Evolutionary conservation across 768 basidiomycete genomes (phyloP), one percentile per base, ranked within the genome.

Genomic region (Jaapia argillacea): DNA sequence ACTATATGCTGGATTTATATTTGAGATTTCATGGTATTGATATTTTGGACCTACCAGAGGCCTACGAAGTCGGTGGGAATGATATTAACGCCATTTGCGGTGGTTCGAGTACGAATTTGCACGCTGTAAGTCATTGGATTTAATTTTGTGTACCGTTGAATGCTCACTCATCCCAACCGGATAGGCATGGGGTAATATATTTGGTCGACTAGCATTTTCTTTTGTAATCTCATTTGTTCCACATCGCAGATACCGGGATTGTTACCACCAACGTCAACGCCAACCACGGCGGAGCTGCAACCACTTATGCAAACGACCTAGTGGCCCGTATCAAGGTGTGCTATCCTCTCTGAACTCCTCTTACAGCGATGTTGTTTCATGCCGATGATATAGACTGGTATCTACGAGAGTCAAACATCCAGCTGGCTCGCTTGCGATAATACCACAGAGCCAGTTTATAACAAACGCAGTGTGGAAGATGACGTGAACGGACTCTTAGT

Each of bases 401-500:
- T 13, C 13, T 38, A 38, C 37, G 22, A 38, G 37, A 13, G 13
- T 13, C 37, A 13, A 7, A 22, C 37, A 7, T 38, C 37, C 10
- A 7, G 7, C 21, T 38, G 37, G 37, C 10, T 38, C 37, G 7
- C 10, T 7, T 38, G 37, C 37, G 7, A 12, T 7, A 13, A 12
- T 21, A 38, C 22, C 21, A 38, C 37, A 7, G 37, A 38, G 37
- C 56, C 1, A 60, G 61, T 37, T 3, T 12, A 10, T 33, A 40
- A 43, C 10, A 48, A 51, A 38, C 54, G 57, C 24, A 57, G 48
- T 41, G 55, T 65, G 10, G 53, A 55, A 35, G 58, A 61, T 13
- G 66, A 68, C 40, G 53, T 69, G 14, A 43, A 51, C 3, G 52
- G 44, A 2, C 43, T 66, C n/a, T 51, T 66, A 7, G 36, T 53